Evolutionary conservation across 441 rosid species (phyloP).

Genomic region (Bocquillonia castaneifolia): DNA sequence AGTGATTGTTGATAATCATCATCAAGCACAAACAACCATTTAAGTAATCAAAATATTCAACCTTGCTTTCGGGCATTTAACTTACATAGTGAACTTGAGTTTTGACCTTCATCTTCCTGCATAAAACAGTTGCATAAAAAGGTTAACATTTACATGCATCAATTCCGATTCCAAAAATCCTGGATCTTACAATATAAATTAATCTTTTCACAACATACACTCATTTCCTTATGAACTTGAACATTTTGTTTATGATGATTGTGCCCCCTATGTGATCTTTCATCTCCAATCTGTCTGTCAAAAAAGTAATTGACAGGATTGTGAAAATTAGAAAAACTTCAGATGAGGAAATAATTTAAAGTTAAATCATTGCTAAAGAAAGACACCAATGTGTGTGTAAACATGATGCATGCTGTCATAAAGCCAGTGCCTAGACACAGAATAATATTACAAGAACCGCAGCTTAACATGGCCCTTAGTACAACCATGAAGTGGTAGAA

Average conservation of each 20-base stretch:
- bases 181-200: constrained; percentile 13
- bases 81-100: constrained; percentile 49
- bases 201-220: constrained; percentile 33
- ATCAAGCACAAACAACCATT: not conserved
- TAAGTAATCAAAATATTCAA: not conserved
- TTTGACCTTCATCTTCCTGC: constrained; percentile 60
- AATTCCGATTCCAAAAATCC: constrained; percentile 10
- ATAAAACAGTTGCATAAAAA: constrained; percentile 25
- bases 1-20: constrained; percentile 6
- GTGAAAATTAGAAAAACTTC: constrained; percentile 24
- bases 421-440: not conserved
- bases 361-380: not conserved
- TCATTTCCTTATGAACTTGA: constrained; percentile 32
- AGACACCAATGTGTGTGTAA: not conserved
- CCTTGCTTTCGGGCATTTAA: constrained; percentile 14
- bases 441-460: constrained; percentile 6
- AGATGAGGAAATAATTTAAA: constrained; percentile 3
- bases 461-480: not conserved
- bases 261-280: constrained; percentile 24
- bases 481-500: not conserved
- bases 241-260: constrained; percentile 27
- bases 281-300: constrained; percentile 60
- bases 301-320: constrained; percentile 32
- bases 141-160: constrained; percentile 24
- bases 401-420: not conserved